Conservation (phyloP, 2,329 filamentous ascomycete species). For the Microsporum canis region DNA sequence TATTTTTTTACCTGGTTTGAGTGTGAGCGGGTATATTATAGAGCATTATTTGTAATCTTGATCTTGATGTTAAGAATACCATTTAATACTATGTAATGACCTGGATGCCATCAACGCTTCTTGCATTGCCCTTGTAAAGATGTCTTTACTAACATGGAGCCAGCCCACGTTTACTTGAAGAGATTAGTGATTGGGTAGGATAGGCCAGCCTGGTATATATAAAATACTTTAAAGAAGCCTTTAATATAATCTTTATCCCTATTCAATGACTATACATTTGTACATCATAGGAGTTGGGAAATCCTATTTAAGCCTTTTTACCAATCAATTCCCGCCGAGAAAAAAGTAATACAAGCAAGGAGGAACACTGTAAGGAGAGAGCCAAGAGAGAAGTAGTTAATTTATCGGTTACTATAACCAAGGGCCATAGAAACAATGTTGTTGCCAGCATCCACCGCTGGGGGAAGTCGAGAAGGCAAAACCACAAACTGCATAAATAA, state of each 20-base stretch:
- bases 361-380: neutral
- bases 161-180: neutral
- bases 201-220: neutral
- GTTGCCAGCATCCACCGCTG: neutral
- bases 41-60: neutral
- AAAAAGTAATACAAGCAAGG: neutral
- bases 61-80: neutral
- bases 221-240: neutral
- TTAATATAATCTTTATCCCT: neutral
- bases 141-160: too few relatives aligned
- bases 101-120: too few relatives aligned
- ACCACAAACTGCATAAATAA: neutral
- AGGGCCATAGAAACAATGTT: neutral
- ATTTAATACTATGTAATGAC: neutral
- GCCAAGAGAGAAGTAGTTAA: neutral
- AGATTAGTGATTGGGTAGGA: neutral
- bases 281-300: neutral
- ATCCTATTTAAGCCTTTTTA: neutral
- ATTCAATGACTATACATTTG: neutral
- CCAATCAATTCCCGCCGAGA: neutral
- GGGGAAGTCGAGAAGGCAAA: neutral
- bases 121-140: neutral
- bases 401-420: neutral
- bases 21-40: neutral
- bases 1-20: neutral